These are phyloP conservation scores for Coniochaeta sp. DNA, from an alignment of 2,329 filamentous ascomycete genomes.

Conservation along the genomic window DNA sequence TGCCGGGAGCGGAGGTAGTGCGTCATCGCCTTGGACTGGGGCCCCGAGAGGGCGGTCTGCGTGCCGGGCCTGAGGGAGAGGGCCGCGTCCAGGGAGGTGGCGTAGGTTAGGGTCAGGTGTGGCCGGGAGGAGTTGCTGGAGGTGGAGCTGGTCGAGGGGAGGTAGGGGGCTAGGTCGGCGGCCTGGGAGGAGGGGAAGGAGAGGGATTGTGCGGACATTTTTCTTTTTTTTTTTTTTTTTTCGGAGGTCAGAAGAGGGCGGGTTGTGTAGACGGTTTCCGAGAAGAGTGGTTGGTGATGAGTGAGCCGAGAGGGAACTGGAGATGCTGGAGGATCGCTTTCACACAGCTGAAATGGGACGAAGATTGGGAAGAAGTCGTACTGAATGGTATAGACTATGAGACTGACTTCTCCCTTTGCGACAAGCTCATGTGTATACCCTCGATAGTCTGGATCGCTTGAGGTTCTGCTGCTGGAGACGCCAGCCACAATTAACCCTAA, in stretches of 20 bases:
- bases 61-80: conserved; percentile 69
- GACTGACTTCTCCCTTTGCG: neutral
- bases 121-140: conserved; percentile 17
- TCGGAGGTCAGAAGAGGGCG: too few relatives aligned
- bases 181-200: conserved; percentile 12
- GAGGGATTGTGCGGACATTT: conserved; percentile 4
- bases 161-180: conserved; percentile 11
- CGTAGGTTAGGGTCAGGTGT: conserved; percentile 79
- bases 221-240: neutral
- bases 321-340: too few relatives aligned
- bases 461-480: neutral
- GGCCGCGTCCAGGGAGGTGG: conserved; percentile 78
- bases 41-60: conserved; percentile 78
- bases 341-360: neutral
- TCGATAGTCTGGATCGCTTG: neutral
- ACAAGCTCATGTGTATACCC: neutral
- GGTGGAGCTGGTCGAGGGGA: neutral
- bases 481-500: neutral
- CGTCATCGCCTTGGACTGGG: conserved; percentile 83
- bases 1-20: conserved; percentile 80
- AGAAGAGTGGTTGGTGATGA: too few relatives aligned
- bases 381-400: neutral
- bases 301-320: too few relatives aligned
- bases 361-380: neutral
- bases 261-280: neutral